Conservation (phyloP, 2,329 filamentous ascomycete genomes). For the Thelonectria rubi region DNA sequence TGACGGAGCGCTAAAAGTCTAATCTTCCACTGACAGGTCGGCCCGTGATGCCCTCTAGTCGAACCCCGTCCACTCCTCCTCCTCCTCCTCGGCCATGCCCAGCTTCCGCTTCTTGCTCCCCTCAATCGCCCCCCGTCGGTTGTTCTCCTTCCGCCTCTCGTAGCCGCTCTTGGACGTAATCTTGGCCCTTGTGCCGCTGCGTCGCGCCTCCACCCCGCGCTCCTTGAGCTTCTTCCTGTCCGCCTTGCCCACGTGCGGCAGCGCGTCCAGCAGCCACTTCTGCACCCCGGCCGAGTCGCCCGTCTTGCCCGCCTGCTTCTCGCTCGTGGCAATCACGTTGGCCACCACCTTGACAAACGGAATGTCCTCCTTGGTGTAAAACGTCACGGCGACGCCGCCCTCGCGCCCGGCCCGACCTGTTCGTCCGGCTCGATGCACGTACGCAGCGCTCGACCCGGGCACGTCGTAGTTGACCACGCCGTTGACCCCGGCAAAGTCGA, state of each 20-base stretch:
- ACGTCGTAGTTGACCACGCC: slow-evolving; percentile 98
- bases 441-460: slow-evolving; percentile 86
- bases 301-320: slow-evolving; percentile 71
- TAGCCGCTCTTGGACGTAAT: slow-evolving; percentile 88
- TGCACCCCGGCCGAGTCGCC: slow-evolving; percentile 70
- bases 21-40: background rate
- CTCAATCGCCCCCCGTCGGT: slow-evolving; percentile 68
- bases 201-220: slow-evolving; percentile 79
- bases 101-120: slow-evolving; percentile 66
- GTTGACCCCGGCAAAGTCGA: slow-evolving; percentile 95
- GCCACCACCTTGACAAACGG: slow-evolving; percentile 89
- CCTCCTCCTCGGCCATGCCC: slow-evolving; percentile 35
- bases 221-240: slow-evolving; percentile 85
- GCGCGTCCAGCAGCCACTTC: slow-evolving; percentile 86
- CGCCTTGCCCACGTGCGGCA: slow-evolving; percentile 85
- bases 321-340: slow-evolving; percentile 87
- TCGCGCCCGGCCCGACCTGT: slow-evolving; percentile 88
- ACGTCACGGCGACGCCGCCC: slow-evolving; percentile 89
- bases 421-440: slow-evolving; percentile 92
- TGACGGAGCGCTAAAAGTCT: background rate
- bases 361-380: slow-evolving; percentile 96
- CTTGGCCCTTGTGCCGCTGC: slow-evolving; percentile 58
- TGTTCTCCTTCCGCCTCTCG: slow-evolving; percentile 75
- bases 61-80: slow-evolving; percentile 60
- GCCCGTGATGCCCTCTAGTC: slow-evolving; percentile 34